Evolutionary conservation across 2,329 filamentous ascomycete genomes (phyloP).

Genomic region (Tolypocladium nubicola): DNA sequence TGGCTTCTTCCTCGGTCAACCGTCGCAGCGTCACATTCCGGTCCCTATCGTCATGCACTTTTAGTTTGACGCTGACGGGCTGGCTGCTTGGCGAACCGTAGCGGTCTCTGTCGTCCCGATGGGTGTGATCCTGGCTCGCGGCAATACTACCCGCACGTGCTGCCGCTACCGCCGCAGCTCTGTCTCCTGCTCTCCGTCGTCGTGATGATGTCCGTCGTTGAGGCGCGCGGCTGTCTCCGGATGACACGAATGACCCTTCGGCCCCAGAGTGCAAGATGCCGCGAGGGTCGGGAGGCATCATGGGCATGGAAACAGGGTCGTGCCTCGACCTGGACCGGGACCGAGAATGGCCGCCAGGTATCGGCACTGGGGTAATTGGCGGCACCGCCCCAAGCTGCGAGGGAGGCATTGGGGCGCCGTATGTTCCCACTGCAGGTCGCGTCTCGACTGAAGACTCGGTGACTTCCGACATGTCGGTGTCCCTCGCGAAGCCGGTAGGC

Average conservation of each 20-base stretch:
- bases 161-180: conserved; percentile 35
- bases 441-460: conserved; percentile 25
- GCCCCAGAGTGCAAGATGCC: conserved; percentile 25
- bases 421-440: conserved; percentile 15
- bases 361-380: conserved; percentile 1
- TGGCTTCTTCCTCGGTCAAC: conserved; percentile 49
- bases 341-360: conserved; percentile 14
- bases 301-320: conserved; percentile 38
- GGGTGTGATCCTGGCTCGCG: conserved; percentile 28
- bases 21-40: conserved; percentile 51
- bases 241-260: conserved; percentile 18
- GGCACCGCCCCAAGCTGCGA: conserved; percentile 11
- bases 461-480: conserved; percentile 19
- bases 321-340: conserved; percentile 30
- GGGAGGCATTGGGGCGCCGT: conserved; percentile 6
- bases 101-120: conserved; percentile 22
- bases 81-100: conserved; percentile 32
- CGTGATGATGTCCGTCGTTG: conserved; percentile 34
- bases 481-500: conserved; percentile 15
- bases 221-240: conserved; percentile 19
- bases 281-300: conserved; percentile 42
- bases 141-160: conserved; percentile 37
- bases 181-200: conserved; percentile 33
- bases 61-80: conserved; percentile 47
- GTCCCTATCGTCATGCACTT: conserved; percentile 49